These are phyloP conservation scores for Aspergillus niger DNA, from an alignment of 2,329 filamentous ascomycete species.

Conservation along the genomic window DNA sequence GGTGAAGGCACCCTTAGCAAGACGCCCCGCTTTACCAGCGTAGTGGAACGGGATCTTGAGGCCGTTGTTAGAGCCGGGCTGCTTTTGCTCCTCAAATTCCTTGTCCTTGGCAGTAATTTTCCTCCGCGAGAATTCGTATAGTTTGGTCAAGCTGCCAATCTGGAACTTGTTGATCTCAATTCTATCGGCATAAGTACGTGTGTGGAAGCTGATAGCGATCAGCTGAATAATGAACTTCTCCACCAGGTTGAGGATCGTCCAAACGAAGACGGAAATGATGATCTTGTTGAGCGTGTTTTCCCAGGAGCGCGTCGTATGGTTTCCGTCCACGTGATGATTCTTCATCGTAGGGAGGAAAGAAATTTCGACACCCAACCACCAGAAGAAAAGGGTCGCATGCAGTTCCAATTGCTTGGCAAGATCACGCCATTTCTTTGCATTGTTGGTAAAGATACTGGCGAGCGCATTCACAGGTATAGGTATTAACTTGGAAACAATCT, in stretches of 20 bases:
- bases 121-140: constrained; percentile 65
- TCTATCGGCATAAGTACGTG: constrained; percentile 83
- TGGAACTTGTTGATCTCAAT: constrained; percentile 94
- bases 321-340: constrained; percentile 60
- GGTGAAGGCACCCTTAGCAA: constrained; percentile 72
- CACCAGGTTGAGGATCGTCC: constrained; percentile 75
- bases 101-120: constrained; percentile 71
- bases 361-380: constrained; percentile 83
- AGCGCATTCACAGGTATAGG: constrained; percentile 63
- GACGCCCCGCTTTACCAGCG: constrained; percentile 69
- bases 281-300: constrained; percentile 80
- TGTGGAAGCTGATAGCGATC: constrained; percentile 90
- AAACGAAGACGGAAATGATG: constrained; percentile 80
- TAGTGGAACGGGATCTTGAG: constrained; percentile 72
- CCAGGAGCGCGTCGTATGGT: constrained; percentile 63
- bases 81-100: constrained; percentile 67
- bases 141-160: constrained; percentile 67
- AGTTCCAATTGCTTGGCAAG: constrained; percentile 83
- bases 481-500: constrained; percentile 65
- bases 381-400: constrained; percentile 83
- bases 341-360: constrained; percentile 84
- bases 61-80: constrained; percentile 55
- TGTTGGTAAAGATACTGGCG: constrained; percentile 79
- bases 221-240: constrained; percentile 95
- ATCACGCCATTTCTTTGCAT: constrained; percentile 89